Evolutionary conservation across 2,329 filamentous ascomycete species (phyloP).

Genomic region (Pseudogymnoascus sp.): DNA sequence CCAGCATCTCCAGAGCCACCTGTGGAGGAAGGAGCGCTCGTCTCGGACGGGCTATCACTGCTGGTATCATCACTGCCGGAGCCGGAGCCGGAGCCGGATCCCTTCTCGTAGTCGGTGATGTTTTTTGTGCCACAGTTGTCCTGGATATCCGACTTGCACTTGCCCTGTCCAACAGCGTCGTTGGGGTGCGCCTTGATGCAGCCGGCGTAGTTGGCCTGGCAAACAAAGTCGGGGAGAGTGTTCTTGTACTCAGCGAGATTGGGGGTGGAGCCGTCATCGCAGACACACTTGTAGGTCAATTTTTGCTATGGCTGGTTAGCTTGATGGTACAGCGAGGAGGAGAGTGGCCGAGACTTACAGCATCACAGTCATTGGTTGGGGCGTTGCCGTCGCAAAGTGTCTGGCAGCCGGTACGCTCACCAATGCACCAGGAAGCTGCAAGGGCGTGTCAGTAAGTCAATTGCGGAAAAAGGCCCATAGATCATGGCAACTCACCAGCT

Average conservation of each 20-base stretch:
- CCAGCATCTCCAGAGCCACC: constrained; percentile 20
- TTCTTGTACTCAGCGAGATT: constrained; percentile 44
- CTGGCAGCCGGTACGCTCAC: constrained; percentile 52
- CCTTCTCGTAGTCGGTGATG: constrained; percentile 25
- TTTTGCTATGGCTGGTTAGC: constrained; percentile 30
- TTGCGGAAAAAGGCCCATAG: not conserved
- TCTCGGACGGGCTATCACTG: constrained; percentile 19
- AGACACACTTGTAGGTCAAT: constrained; percentile 50
- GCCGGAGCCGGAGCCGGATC: constrained; percentile 28
- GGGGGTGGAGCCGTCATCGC: constrained; percentile 45
- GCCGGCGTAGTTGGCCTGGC: constrained; percentile 42
- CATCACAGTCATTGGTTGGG: constrained; percentile 46
- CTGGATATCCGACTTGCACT: constrained; percentile 36
- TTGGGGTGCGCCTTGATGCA: constrained; percentile 40
- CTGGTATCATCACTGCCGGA: constrained; percentile 24
- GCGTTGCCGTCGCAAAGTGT: constrained; percentile 47
- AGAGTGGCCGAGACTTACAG: constrained; percentile 37
- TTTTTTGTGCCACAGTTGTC: constrained; percentile 46
- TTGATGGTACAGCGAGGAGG: not conserved
- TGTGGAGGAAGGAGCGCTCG: constrained; percentile 21
- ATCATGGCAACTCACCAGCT: constrained; percentile 26
- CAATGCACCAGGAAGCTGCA: constrained; percentile 48
- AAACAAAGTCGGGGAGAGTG: constrained; percentile 54
- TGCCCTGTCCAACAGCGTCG: constrained; percentile 37
- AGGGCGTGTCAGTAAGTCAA: constrained; percentile 13